These are phyloP conservation scores for Trichoderma hamatum DNA, from an alignment of 2,329 filamentous ascomycete genomes.

Conservation along the genomic window DNA sequence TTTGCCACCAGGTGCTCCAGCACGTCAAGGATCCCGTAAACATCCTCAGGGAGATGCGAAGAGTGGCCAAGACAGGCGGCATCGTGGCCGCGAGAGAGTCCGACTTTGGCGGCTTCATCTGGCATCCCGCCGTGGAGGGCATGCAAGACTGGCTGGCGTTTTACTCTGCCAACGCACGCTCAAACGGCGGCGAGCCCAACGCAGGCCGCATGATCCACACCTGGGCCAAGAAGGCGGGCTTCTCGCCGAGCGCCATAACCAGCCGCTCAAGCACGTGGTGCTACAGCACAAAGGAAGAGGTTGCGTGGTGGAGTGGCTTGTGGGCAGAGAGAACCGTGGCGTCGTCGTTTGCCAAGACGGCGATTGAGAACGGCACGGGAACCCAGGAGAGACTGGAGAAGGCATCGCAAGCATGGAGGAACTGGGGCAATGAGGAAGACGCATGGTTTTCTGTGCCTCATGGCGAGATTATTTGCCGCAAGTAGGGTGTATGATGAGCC, in stretches of 20 bases:
- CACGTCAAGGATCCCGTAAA: constrained; percentile 43
- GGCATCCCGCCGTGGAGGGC: constrained; percentile 32
- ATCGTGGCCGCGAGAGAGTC: constrained; percentile 41
- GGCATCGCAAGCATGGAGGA: constrained; percentile 23
- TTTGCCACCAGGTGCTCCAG: constrained; percentile 44
- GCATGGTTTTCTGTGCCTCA: constrained; percentile 28
- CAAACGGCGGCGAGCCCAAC: constrained; percentile 32
- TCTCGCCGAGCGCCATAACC: constrained; percentile 26
- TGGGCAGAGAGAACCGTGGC: constrained; percentile 32
- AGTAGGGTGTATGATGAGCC: neutral
- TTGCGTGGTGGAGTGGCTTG: constrained; percentile 32
- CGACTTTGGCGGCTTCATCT: constrained; percentile 31
- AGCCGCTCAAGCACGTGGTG: constrained; percentile 32
- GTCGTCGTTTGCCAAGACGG: constrained; percentile 30
- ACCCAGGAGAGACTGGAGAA: constrained; percentile 32
- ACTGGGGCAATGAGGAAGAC: constrained; percentile 27
- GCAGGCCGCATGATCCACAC: constrained; percentile 32
- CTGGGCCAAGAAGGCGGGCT: constrained; percentile 33
- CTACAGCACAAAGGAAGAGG: constrained; percentile 31
- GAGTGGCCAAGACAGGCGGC: constrained; percentile 47
- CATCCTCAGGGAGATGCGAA: constrained; percentile 45
- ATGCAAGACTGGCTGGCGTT: constrained; percentile 31
- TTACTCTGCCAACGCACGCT: constrained; percentile 27
- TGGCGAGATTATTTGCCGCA: constrained; percentile 31
- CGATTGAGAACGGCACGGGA: constrained; percentile 25